Base-by-base conservation (phyloP, 331 rosid genomes). In the Cydonia oblonga region DNA sequence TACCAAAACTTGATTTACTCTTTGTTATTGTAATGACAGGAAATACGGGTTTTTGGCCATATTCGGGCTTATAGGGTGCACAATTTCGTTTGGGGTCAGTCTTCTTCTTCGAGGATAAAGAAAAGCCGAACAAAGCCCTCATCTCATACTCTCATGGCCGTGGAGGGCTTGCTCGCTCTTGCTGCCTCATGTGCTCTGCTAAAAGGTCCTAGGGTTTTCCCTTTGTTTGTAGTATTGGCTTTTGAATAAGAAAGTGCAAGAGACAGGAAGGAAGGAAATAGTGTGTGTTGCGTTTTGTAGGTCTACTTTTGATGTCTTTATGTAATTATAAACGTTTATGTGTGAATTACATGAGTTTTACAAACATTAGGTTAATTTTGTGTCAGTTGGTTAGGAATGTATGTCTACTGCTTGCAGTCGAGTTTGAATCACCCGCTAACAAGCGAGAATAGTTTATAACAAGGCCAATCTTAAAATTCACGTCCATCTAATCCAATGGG, bases 21-120 rank as follows among this genome's bases (percentile, higher is more conserved):
- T 44, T 20, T 20, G 18, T 25, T 5, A 18, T 5, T 64, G 40
- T 16, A 18, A 64, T 33, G 29, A 64, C 82, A 88, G 96, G 84
- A 77, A 52, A 28, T 84, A 64, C 40, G 84, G 63, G 20, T 54
- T 85, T 70, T 19, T 84, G 77, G 89, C 87, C 19, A 5, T 89
- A 33, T 13, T 81, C 4, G 86, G 87, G 30, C 87, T 87, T 10
- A 75, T 80, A 70, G 24, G 72, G 32, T 79, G 82, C 79, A 83
- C 93, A 4, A 79, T 87, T 56, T 91, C 93, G 2, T 78, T 83
- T 9, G 91, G 83, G 9, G 53, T 75, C 56, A 62, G 69, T 56
- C 89, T 91, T 75, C 78, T 85, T 70, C 77, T 40, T 5, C 66
- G 53, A 12, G 73, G 20, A n/a, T 77, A 24, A 75, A 65, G 11